Base-by-base conservation (phyloP, 768 basidiomycete genomes). In the Kwoniella sp. region DNA sequence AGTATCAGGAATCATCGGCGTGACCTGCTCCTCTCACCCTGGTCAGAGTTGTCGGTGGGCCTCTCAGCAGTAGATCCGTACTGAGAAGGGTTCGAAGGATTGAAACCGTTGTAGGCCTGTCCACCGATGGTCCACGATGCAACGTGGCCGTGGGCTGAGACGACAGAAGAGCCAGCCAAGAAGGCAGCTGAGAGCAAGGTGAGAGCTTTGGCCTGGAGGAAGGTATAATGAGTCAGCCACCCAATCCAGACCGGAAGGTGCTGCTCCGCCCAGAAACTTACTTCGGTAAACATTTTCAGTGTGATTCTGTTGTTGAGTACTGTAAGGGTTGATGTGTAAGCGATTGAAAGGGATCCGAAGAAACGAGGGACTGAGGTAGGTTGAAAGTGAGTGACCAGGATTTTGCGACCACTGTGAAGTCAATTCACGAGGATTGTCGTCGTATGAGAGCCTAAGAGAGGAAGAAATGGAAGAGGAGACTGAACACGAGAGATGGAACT, bases 71-170 rank as follows among this genome's bases (percentile, higher is more conserved):
- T 68, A 11, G 48, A 2, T 1, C 67, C 67, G 17, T 54, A 31
- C 52, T 59, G 38, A 22, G 37, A 9, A 34, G 67, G n/a, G 57
- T 68, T 64, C 12, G 63, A 64, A 50, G 67, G 67, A 53, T 68
- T 65, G 63, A 61, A 64, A 34, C 67, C 67, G 28, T 50, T 13
- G 31, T 65, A n/a, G 13, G 23, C 45, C 26, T 50, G 30, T 15
- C 67, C 63, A 26, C 54, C 58, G 52, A 68, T 55, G 26, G 29
- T 57, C 62, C 62, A 63, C 4, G 25, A 47, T 8, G 37, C 29
- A 23, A 63, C 47, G 55, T 63, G 62, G 29, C 66, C 66, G 48
- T 67, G 66, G 53, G 60, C 66, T 31, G 51, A 29, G 60, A 62
- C 66, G 8, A 52, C n/a, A 9, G 58, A 47, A 11, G 58, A 29